A percentile compares a stretch with the other conserved stretches of the same genome.
phyloP scores from a whole-genome alignment of 1,284 basidiomycete species.

The Irpex rosettiformis region DNA sequence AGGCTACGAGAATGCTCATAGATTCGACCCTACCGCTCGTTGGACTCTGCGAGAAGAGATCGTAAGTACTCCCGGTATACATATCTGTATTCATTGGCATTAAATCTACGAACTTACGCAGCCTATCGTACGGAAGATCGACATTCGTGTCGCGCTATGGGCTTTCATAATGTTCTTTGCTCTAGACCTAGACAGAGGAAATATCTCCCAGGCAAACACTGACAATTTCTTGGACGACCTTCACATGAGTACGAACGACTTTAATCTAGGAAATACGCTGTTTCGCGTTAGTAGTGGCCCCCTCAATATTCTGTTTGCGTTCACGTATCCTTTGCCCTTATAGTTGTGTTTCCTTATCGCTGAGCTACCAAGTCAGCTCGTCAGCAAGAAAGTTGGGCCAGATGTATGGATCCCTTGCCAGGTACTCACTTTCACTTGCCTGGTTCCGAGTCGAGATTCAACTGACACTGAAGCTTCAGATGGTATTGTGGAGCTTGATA shows the following conservation, averaged over 20 bases:
- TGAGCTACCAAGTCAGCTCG: slow-evolving; percentile 66
- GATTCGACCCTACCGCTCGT: slow-evolving; percentile 62
- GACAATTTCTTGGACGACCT: slow-evolving; percentile 66
- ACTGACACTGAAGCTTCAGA: slow-evolving; percentile 29
- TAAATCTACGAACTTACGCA: slow-evolving; percentile 23
- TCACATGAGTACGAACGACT: slow-evolving; percentile 57
- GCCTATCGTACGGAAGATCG: slow-evolving; percentile 57
- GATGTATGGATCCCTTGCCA: slow-evolving; percentile 75
- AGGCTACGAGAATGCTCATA: slow-evolving; percentile 59
- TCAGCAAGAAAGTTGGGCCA: slow-evolving; percentile 69
- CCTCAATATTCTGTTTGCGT: not conserved
- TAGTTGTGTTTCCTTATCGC: slow-evolving; percentile 56
- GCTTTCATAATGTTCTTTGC: slow-evolving; percentile 62
- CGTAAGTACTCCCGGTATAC: slow-evolving; percentile 32
- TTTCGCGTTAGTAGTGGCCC: slow-evolving; percentile 14
- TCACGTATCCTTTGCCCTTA: not conserved
- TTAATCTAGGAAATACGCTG: slow-evolving; percentile 58
- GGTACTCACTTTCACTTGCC: slow-evolving; percentile 30
- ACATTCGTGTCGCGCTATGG: slow-evolving; percentile 62
- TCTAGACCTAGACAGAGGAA: slow-evolving; percentile 51
- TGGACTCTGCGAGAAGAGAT: slow-evolving; percentile 72
- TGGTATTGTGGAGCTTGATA: slow-evolving; percentile 53
- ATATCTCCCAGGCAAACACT: slow-evolving; percentile 61
- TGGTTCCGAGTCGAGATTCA: not conserved
- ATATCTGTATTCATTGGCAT: not conserved